Conservation (phyloP, 2,329 filamentous ascomycete genomes). For the Talaromyces sp. region DNA sequence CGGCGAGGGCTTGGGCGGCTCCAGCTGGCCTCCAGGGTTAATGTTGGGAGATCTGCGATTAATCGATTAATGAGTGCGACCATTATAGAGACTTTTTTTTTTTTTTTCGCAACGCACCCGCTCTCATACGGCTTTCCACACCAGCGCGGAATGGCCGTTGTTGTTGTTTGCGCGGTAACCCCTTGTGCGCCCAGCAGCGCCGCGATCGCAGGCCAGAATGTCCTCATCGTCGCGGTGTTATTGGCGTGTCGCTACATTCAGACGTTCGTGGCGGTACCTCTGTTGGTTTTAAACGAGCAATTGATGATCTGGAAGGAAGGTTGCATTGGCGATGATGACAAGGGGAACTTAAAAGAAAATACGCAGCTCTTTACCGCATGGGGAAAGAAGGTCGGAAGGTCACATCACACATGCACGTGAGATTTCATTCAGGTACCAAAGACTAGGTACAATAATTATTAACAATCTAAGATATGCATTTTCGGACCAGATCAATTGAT, state of each 20-base stretch:
- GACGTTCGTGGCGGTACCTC: not conserved
- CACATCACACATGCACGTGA: not conserved
- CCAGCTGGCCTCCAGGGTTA: conserved; percentile 4
- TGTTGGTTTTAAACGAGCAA: not conserved
- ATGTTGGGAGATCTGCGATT: conserved; percentile 5
- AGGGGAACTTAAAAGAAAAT: not conserved
- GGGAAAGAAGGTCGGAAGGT: not conserved
- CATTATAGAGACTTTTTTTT: no score
- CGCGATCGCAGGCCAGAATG: not conserved
- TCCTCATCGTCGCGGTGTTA: not conserved
- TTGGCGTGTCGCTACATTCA: not conserved
- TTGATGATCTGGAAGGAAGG: not conserved
- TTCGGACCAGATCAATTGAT: not conserved
- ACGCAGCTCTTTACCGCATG: not conserved
- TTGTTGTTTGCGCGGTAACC: conserved; percentile 2
- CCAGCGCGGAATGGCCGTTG: conserved; percentile 10
- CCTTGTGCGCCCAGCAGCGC: conserved; percentile 5
- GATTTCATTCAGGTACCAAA: no score
- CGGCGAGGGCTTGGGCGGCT: not conserved
- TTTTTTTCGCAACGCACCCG: not conserved
- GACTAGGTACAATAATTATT: no score
- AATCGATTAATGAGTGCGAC: not conserved
- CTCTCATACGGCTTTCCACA: conserved; percentile 12
- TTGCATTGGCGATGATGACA: not conserved
- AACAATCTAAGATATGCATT: no score